These are phyloP conservation scores for Fraxinus americana DNA, from an alignment of 257 asterid genomes.

Conservation along the genomic window DNA sequence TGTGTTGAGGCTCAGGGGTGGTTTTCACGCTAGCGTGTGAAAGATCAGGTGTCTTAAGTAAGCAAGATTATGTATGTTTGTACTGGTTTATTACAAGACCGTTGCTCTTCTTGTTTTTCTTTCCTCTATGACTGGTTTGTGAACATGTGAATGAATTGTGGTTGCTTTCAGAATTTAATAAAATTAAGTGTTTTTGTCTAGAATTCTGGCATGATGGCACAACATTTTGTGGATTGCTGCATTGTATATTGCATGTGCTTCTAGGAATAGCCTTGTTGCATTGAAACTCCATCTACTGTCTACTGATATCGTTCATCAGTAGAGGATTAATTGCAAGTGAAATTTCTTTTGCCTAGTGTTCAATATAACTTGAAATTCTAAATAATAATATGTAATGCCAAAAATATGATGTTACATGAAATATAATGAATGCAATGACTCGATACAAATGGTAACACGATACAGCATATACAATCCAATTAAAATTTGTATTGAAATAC, in stretches of 20 bases:
- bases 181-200: not conserved
- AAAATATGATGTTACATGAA: not conserved
- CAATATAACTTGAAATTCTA: no score
- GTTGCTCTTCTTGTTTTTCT: not conserved
- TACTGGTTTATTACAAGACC: not conserved
- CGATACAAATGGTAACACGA: no score
- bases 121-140: not conserved
- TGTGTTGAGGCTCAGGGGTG: not conserved
- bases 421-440: no score
- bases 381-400: no score
- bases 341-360: no score
- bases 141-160: not conserved
- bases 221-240: conserved; percentile 24
- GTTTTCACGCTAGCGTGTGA: not conserved
- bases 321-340: not conserved
- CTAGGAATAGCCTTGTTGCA: not conserved
- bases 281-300: conserved; percentile 5
- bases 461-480: conserved; percentile 7
- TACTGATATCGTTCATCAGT: conserved; percentile 20
- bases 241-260: conserved; percentile 1
- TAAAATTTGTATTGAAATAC: not conserved
- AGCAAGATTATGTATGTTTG: not conserved
- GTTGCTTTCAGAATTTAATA: not conserved
- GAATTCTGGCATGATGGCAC: not conserved
- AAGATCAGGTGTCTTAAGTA: not conserved